A percentile compares a stretch with the other conserved stretches of the same genome.
Evolutionary conservation across 2,329 filamentous ascomycete genomes (phyloP).

Genomic region (Pleomassaria siparia): DNA sequence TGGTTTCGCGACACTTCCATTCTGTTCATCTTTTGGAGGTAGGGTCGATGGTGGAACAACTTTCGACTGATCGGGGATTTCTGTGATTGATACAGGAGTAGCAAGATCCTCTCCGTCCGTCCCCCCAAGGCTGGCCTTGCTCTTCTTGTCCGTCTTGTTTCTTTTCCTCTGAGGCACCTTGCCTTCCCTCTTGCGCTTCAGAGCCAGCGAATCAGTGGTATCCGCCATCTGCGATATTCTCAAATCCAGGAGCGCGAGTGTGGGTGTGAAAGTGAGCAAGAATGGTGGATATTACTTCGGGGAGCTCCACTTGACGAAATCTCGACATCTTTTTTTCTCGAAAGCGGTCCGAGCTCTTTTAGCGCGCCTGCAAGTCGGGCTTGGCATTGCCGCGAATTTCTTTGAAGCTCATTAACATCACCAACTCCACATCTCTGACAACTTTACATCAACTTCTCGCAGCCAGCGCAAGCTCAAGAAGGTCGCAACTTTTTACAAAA

Average conservation of each 20-base stretch:
- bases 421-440: background rate
- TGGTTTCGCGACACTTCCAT: background rate
- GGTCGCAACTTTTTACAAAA: conserved; percentile 11
- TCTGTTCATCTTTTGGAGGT: background rate
- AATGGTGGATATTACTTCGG: background rate
- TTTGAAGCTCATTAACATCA: conserved; percentile 25
- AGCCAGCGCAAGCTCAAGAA: conserved; percentile 6
- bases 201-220: conserved; percentile 17
- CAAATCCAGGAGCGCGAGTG: background rate
- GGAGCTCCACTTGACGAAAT: conserved; percentile 5
- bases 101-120: background rate
- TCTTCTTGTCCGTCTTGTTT: conserved; percentile 31
- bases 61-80: background rate
- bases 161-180: conserved; percentile 30
- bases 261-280: background rate
- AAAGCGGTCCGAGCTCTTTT: conserved; percentile 31
- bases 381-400: conserved; percentile 35
- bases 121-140: conserved; percentile 2
- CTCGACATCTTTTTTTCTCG: conserved; percentile 30
- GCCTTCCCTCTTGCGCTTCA: conserved; percentile 36
- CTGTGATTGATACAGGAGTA: background rate
- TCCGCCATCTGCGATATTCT: conserved; percentile 24
- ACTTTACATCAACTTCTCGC: background rate
- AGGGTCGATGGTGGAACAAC: background rate
- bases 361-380: conserved; percentile 26